Evolutionary conservation across 1,284 basidiomycete genomes (phyloP).

Genomic region (Schizopora paradoxa): DNA sequence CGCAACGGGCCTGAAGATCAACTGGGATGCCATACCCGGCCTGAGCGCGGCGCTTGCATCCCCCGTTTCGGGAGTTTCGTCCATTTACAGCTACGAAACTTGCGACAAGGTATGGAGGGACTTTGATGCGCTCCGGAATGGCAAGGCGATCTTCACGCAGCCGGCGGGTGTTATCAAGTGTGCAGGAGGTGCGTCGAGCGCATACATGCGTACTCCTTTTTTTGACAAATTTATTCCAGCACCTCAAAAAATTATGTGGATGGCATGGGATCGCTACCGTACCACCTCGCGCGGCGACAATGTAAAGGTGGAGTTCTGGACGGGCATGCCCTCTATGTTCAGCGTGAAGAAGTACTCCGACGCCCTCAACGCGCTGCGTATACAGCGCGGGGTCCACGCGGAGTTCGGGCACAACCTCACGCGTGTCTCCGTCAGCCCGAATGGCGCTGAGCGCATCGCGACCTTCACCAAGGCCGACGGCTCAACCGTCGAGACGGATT

Average conservation of each 20-base stretch:
- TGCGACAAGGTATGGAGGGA: slow-evolving; percentile 86
- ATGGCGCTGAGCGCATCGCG: slow-evolving; percentile 66
- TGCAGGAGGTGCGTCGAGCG: slow-evolving; percentile 64
- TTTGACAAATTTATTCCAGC: slow-evolving; percentile 38
- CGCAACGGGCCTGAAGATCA: slow-evolving; percentile 83
- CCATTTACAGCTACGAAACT: slow-evolving; percentile 89
- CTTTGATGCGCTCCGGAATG: slow-evolving; percentile 69
- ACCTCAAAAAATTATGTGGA: slow-evolving; percentile 94
- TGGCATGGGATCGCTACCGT: slow-evolving; percentile 79
- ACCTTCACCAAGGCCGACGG: slow-evolving; percentile 79
- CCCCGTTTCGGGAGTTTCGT: slow-evolving; percentile 77
- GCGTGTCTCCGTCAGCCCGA: slow-evolving; percentile 66
- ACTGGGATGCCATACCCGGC: slow-evolving; percentile 77
- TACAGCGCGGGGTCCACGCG: slow-evolving; percentile 75
- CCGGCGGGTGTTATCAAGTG: slow-evolving; percentile 95
- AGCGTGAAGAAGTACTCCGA: slow-evolving; percentile 88
- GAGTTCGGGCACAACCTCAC: slow-evolving; percentile 80
- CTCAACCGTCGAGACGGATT: slow-evolving; percentile 63
- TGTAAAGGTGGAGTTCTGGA: slow-evolving; percentile 79
- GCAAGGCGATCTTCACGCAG: slow-evolving; percentile 93
- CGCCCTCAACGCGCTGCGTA: slow-evolving; percentile 73
- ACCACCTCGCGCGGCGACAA: slow-evolving; percentile 52
- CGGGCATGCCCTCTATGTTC: slow-evolving; percentile 95
- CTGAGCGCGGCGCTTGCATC: slow-evolving; percentile 75
- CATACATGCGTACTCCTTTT: neutral